A percentile compares a stretch with the other conserved stretches of the same genome.
Conservation (phyloP, 176 grass and related monocot genomes). For the Tuctoria greenei region DNA sequence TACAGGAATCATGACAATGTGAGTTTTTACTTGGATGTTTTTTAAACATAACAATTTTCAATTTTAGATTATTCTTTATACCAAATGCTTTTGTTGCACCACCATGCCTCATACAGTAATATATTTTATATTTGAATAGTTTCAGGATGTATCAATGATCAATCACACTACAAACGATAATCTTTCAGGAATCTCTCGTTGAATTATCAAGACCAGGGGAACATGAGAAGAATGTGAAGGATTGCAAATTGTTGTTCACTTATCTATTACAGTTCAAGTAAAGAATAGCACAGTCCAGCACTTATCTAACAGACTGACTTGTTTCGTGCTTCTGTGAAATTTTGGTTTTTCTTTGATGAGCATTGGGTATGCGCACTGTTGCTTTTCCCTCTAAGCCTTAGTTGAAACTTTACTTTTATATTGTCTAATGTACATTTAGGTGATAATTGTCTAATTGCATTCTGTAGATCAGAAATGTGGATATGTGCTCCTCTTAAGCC, state of each 20-base stretch:
- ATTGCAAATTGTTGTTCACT: constrained; percentile 13
- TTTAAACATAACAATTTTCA: background rate
- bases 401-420: background rate
- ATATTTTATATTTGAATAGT: constrained; percentile 22
- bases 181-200: constrained; percentile 30
- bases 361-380: background rate
- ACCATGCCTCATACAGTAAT: background rate
- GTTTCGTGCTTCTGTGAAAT: constrained; percentile 1
- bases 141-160: background rate
- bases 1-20: constrained; percentile 11
- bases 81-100: background rate
- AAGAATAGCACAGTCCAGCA: background rate
- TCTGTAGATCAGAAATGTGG: background rate
- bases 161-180: constrained; percentile 8
- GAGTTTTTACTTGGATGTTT: constrained; percentile 26
- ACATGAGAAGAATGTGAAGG: constrained; percentile 20
- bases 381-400: constrained; percentile 5
- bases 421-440: background rate
- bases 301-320: constrained; percentile 22
- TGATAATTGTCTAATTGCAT: background rate
- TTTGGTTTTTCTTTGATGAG: constrained; percentile 19
- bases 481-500: constrained; percentile 1
- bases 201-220: constrained; percentile 27
- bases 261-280: constrained; percentile 4
- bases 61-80: background rate